phyloP scores from a whole-genome alignment of 805 yeast species.

The Metschnikowia noctiluminum region DNA sequence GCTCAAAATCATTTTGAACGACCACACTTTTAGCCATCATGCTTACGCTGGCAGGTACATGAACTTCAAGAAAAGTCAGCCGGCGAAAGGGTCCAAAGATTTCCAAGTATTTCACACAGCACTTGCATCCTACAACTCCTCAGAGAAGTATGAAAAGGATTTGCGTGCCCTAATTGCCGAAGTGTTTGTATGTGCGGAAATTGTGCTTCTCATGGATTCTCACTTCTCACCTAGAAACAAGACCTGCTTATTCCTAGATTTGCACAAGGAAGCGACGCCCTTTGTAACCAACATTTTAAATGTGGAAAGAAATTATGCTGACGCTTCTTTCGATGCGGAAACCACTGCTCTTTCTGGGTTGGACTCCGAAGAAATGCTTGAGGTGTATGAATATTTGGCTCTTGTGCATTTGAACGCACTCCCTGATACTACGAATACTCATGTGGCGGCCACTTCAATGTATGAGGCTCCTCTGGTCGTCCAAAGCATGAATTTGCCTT shows the following conservation, averaged over 20 bases:
- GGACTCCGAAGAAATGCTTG: background rate
- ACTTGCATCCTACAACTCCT: background rate
- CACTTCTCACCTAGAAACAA: background rate
- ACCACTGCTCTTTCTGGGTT: background rate
- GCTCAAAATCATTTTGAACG: conserved; percentile 5
- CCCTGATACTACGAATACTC: conserved; percentile 11
- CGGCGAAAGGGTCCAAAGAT: conserved; percentile 13
- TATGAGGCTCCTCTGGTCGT: conserved; percentile 7
- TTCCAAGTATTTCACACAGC: conserved; percentile 4
- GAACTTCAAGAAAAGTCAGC: conserved; percentile 9
- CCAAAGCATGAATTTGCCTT: background rate
- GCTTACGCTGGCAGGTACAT: conserved; percentile 15
- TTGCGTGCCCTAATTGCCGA: conserved; percentile 5
- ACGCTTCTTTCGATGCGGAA: background rate
- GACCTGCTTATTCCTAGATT: background rate
- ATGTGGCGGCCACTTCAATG: conserved; percentile 11
- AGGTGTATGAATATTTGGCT: conserved; percentile 14
- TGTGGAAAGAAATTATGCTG: background rate
- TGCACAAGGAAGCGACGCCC: background rate
- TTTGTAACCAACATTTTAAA: background rate
- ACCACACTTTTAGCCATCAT: conserved; percentile 13
- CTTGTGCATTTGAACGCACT: conserved; percentile 15
- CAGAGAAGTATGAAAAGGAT: conserved; percentile 8
- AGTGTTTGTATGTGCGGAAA: conserved; percentile 7
- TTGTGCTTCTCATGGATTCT: conserved; percentile 1